A percentile compares a stretch with the other conserved stretches of the same genome.
Conservation (phyloP, 768 basidiomycete genomes). For the Lenzites betulinus region DNA sequence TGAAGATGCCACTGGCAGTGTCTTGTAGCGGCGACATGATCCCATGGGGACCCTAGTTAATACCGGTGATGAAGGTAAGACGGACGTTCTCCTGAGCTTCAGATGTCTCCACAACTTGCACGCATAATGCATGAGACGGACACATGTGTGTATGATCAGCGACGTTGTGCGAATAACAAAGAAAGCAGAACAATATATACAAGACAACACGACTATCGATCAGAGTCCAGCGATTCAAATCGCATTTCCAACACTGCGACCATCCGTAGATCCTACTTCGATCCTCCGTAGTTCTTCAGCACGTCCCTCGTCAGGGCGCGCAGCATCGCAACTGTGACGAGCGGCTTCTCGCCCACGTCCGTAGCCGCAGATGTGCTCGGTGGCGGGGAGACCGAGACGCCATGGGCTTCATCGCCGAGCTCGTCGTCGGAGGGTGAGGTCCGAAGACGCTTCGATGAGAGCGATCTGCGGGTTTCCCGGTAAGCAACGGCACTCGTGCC, state of each 20-base stretch:
- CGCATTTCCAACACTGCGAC: no score
- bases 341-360: constrained; percentile 37
- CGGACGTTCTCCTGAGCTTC: no score
- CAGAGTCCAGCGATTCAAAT: neutral
- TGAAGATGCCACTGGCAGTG: no score
- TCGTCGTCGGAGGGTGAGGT: constrained; percentile 38
- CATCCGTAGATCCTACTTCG: constrained; percentile 1
- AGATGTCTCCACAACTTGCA: no score
- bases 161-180: neutral
- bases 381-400: constrained; percentile 41
- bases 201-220: neutral
- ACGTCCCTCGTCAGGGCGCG: constrained; percentile 55
- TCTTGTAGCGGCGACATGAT: no score
- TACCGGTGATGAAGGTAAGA: no score
- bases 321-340: constrained; percentile 66
- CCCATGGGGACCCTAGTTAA: no score
- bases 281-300: constrained; percentile 39
- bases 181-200: neutral
- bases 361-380: constrained; percentile 45
- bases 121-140: neutral
- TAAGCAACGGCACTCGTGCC: neutral
- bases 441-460: constrained; percentile 26
- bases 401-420: constrained; percentile 24
- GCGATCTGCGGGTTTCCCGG: neutral
- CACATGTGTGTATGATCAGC: neutral